Conservation (phyloP, 2,329 filamentous ascomycete species). For the Neophaeococcomyces aloes region DNA sequence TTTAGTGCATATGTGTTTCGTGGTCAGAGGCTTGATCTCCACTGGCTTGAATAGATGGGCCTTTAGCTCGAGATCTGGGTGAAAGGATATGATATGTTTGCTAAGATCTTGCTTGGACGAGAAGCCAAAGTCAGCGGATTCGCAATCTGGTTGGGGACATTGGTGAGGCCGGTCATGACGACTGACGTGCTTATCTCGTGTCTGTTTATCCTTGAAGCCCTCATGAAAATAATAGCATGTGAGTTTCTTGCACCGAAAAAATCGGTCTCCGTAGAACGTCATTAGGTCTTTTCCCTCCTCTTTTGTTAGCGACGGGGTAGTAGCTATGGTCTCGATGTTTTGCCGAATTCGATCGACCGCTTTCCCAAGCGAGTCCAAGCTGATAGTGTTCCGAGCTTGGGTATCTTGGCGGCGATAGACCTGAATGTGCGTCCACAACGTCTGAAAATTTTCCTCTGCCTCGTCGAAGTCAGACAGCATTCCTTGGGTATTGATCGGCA, state of each 20-base stretch:
- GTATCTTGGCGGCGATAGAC: conserved; percentile 25
- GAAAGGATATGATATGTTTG: conserved; percentile 24
- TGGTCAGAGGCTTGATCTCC: conserved; percentile 10
- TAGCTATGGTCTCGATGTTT: conserved; percentile 10
- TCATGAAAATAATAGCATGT: conserved; percentile 36
- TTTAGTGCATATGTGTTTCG: conserved; percentile 25
- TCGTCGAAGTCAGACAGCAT: neutral
- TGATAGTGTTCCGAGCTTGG: conserved; percentile 24
- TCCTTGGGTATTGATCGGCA: neutral
- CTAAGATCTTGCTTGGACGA: conserved; percentile 31
- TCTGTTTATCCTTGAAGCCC: conserved; percentile 28
- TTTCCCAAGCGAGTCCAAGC: conserved; percentile 22
- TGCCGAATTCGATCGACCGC: conserved; percentile 25
- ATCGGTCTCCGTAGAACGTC: conserved; percentile 29
- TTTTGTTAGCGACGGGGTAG: neutral
- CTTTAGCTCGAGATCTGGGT: conserved; percentile 21
- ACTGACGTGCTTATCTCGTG: conserved; percentile 28
- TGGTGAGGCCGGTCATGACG: conserved; percentile 34
- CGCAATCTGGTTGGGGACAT: conserved; percentile 30
- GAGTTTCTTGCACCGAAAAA: conserved; percentile 35
- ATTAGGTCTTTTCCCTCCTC: conserved; percentile 7
- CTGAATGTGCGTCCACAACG: conserved; percentile 25
- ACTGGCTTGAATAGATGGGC: conserved; percentile 15
- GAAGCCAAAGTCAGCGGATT: conserved; percentile 31
- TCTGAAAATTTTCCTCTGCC: conserved; percentile 8